phyloP scores from a whole-genome alignment of 164 flowering plant genomes.

The Houttuynia cordata region DNA sequence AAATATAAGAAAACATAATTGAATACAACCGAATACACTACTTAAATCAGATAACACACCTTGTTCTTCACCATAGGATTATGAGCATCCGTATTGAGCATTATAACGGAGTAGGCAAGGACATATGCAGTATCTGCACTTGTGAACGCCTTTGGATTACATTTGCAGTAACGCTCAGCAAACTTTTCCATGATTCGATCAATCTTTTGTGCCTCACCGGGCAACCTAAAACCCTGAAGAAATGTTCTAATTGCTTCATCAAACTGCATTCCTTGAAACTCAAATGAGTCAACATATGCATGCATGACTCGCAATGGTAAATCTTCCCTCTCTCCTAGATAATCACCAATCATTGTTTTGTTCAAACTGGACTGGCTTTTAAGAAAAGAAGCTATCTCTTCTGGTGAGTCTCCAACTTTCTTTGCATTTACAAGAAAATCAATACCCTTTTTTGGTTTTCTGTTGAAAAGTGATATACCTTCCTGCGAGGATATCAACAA shows the following conservation, averaged over 20 bases:
- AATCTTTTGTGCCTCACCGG: constrained; percentile 99
- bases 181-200: constrained; percentile 99
- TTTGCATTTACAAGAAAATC: constrained; percentile 88
- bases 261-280: constrained; percentile 83
- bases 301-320: constrained; percentile 90
- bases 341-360: constrained; percentile 92
- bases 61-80: constrained; percentile 93
- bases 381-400: constrained; percentile 84
- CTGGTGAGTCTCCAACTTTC: constrained; percentile 81
- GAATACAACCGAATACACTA: not conserved
- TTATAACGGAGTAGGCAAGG: constrained; percentile 89
- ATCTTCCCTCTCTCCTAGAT: constrained; percentile 96
- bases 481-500: constrained; percentile 63
- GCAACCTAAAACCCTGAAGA: constrained; percentile 89
- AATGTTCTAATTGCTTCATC: constrained; percentile 92
- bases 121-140: constrained; percentile 99
- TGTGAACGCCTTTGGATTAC: constrained; percentile 79
- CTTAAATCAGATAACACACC: constrained; percentile 31
- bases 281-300: constrained; percentile 95
- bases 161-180: constrained; percentile 96
- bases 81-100: constrained; percentile 98
- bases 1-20: not conserved
- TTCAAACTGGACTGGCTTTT: constrained; percentile 74
- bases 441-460: constrained; percentile 90
- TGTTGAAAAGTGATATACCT: constrained; percentile 94